Percentiles rank a stretch among this genome's conserved stretches.
Evolutionary conservation across 2,329 filamentous ascomycete species (phyloP).

Genomic region (Penicillium sp.): DNA sequence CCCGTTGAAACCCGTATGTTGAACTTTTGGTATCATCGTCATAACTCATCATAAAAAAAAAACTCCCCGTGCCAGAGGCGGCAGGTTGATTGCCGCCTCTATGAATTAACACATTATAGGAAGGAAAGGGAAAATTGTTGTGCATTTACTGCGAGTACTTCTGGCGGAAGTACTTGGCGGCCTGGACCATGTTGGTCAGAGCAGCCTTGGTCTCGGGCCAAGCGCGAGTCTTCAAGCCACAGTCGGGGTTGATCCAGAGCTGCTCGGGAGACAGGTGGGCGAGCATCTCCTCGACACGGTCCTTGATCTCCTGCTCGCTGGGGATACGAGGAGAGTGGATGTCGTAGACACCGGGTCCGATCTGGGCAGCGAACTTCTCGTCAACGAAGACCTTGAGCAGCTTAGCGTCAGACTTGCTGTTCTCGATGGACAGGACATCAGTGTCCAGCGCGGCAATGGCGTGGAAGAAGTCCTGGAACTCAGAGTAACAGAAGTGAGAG

Average conservation of each 20-base stretch:
- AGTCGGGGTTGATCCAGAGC: slow-evolving; percentile 99
- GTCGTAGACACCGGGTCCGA: slow-evolving; percentile 98
- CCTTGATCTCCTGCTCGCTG: slow-evolving; percentile 96
- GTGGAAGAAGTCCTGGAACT: slow-evolving; percentile 99
- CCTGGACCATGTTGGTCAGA: slow-evolving; percentile 94
- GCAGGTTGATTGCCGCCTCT: slow-evolving; percentile 41
- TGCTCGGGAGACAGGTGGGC: slow-evolving; percentile 95
- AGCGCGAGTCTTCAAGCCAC: slow-evolving; percentile 97
- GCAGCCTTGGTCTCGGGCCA: slow-evolving; percentile 99
- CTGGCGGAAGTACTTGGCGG: slow-evolving; percentile 92
- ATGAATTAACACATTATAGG: slow-evolving; percentile 24
- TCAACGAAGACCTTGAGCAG: slow-evolving; percentile 98
- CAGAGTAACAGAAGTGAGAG: slow-evolving; percentile 99
- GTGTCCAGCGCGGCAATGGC: slow-evolving; percentile 97
- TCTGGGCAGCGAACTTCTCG: slow-evolving; percentile 95
- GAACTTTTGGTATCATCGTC: slow-evolving; percentile 47
- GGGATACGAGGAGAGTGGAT: slow-evolving; percentile 92
- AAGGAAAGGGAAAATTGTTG: slow-evolving; percentile 10
- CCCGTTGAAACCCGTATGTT: slow-evolving; percentile 42
- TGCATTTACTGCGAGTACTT: slow-evolving; percentile 68
- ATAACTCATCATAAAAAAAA: slow-evolving; percentile 39
- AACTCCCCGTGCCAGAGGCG: slow-evolving; percentile 32
- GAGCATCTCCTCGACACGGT: slow-evolving; percentile 97
- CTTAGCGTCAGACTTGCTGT: slow-evolving; percentile 99
- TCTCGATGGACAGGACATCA: slow-evolving; percentile 98